Conservation (phyloP, 176 grass and related monocot species). For the Ampelocalamus luodianensis region DNA sequence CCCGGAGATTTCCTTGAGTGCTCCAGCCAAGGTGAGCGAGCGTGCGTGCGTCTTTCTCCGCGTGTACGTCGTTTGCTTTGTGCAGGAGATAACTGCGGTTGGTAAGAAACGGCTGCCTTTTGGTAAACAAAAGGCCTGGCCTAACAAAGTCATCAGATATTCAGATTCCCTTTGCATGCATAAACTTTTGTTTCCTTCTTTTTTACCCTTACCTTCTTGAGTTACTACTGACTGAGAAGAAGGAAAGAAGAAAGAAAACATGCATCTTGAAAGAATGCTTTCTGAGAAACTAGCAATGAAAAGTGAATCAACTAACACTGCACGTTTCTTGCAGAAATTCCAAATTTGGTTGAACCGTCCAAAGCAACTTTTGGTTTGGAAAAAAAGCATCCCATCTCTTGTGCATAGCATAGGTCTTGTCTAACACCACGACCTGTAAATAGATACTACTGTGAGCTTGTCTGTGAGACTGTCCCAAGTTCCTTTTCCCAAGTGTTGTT, state of each 20-base stretch:
- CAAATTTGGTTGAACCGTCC: slow-evolving; percentile 31
- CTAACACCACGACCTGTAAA: neutral
- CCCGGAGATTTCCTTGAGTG: slow-evolving; percentile 77
- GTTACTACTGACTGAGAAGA: neutral
- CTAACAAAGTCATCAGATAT: neutral
- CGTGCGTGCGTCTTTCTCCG: no score
- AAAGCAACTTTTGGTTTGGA: slow-evolving; percentile 32
- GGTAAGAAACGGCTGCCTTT: neutral
- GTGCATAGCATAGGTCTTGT: neutral
- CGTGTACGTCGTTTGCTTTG: neutral
- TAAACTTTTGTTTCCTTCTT: neutral
- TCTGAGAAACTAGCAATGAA: neutral
- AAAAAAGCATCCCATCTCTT: slow-evolving; percentile 10
- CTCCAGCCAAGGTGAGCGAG: slow-evolving; percentile 67
- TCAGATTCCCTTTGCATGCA: neutral
- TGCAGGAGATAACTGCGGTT: neutral
- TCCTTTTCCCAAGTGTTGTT: neutral
- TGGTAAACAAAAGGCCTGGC: neutral
- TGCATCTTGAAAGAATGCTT: neutral
- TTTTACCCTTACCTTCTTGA: neutral
- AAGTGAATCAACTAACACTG: neutral
- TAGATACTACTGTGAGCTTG: neutral
- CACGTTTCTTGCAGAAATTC: neutral
- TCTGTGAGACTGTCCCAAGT: neutral
- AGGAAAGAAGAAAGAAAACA: neutral